Evolutionary conservation across 352 stramenopile genomes (phyloP), one percentile per base, ranked within the genome.

Genomic region (Globisporangium emineosum): DNA sequence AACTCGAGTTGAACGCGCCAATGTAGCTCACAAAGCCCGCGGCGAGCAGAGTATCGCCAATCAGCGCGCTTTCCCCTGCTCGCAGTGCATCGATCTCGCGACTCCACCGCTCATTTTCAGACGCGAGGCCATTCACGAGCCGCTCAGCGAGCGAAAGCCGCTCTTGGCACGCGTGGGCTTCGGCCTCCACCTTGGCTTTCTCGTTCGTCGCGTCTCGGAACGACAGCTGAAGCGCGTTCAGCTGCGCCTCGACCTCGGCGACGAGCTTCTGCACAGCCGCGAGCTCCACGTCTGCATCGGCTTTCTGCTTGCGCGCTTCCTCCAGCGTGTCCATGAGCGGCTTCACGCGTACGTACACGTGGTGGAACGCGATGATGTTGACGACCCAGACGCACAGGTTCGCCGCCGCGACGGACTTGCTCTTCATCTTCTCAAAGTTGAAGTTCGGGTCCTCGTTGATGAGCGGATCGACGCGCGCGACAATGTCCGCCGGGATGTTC

Each of bases 401-500:
- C 0, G 92, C 91, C 0, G 93, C 93, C 15, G 93, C 92, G 2
- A 93, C 67, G 0, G 88, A 97, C 68, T 98, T 98, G 59, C 78
- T 89, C 66, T 97, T 97, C 91, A 98, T 98, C 68, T 97, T 97
- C 13, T 97, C 91, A 61, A 90, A 97, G 49, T 87, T 97, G 63
- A 98, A 97, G 59, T 97, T 93, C 1, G 89, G 88, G 53, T 98
- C 91, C 49, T 94, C 83, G 1, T 94, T 69, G 33, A 97, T 92
- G 3, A 86, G 58, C 7, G 88, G 89, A 50, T 96, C 81, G 3
- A 97, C 86, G 17, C 89, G 77, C 7, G 79, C 76, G 1, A 97
- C 85, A 4, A 98, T 77, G 13, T 98, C 92, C 0, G 72, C 60
- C 0, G 90, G 88, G n/a, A 98, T 97, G 60, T 97, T 84, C 40